Evolutionary conservation across 768 basidiomycete species (phyloP).

Genomic region (Termitomyces sp.): DNA sequence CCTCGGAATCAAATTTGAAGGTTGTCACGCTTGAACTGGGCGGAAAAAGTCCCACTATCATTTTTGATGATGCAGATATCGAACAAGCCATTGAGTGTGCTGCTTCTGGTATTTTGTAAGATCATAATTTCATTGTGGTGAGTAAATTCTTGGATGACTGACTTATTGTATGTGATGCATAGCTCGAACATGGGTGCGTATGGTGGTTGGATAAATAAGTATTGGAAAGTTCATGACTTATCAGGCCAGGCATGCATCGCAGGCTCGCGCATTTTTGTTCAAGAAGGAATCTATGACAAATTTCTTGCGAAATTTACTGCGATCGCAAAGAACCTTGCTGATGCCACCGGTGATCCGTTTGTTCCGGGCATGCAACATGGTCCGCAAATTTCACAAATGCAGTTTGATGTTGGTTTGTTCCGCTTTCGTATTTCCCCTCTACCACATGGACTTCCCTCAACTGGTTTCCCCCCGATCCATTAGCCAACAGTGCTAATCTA

Average conservation of each 20-base stretch:
- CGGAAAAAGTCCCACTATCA: constrained; percentile 66
- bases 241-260: constrained; percentile 48
- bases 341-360: constrained; percentile 62
- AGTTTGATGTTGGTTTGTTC: constrained; percentile 50
- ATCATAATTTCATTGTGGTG: constrained; percentile 3
- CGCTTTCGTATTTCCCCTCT: background rate
- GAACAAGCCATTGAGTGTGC: constrained; percentile 13
- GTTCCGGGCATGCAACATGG: constrained; percentile 47
- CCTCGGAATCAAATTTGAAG: too few species aligned
- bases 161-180: background rate
- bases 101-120: constrained; percentile 67
- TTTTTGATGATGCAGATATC: too few species aligned
- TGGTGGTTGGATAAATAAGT: background rate
- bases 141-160: background rate
- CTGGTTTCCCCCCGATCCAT: background rate
- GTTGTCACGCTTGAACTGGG: constrained; percentile 84
- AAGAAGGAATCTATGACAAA: too few species aligned
- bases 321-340: constrained; percentile 41
- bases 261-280: too few species aligned
- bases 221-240: background rate
- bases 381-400: too few species aligned
- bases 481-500: background rate
- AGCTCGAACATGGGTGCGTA: constrained; percentile 32
- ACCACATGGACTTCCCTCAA: background rate
- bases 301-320: too few species aligned